Base-by-base conservation (phyloP, 805 yeast species). In the Ogataea methanolica region DNA sequence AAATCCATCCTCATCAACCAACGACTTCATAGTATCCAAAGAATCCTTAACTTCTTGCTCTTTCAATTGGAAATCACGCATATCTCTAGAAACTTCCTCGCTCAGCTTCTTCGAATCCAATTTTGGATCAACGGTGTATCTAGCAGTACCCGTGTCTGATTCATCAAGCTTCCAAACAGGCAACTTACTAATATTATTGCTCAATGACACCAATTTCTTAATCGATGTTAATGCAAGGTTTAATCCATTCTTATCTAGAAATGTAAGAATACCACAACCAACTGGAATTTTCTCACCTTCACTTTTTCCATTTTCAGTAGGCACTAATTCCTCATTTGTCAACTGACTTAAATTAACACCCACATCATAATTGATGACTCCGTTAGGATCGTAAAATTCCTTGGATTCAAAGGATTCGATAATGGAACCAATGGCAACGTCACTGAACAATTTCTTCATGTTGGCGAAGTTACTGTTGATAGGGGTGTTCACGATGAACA, bases 1-100 rank as follows among this genome's bases (percentile, higher is more conserved):
- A 69, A 91, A 91, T 2, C 97, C 98, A 64, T 91, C 97, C 54
- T 86, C 97, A 64, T 91, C 98, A 3, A 90, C 94, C 33, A 79
- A 58, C 40, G 78, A 74, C 26, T 77, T 75, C 70, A 80, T 80
- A 11, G 72, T 72, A 46, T 75, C 74, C 43, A 83, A 65, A 42
- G 75, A 77, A 35, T 80, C 82, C 29, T 72, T 71, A 2, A 82
- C 79, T 49, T 76, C 79, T 51, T 74, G 75, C 63, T 92, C 98
- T 26, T 82, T 78, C 46, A 73, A 68, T 57, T 85, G 87, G 66
- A 90, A 92, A 11, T 79, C 78, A 29, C 67, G 68, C 73, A 92
- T 75, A 21, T 84, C 77, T 36, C 72, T 71, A 38, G 86, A 74
- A 2, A 89, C 88, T 36, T 75, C 70, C 7, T 66, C 63, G 39